A percentile compares a stretch with the other conserved stretches of the same genome.
Evolutionary conservation across 1,139 yeast genomes (phyloP).

Genomic region (Yamadazyma trypodendri): DNA sequence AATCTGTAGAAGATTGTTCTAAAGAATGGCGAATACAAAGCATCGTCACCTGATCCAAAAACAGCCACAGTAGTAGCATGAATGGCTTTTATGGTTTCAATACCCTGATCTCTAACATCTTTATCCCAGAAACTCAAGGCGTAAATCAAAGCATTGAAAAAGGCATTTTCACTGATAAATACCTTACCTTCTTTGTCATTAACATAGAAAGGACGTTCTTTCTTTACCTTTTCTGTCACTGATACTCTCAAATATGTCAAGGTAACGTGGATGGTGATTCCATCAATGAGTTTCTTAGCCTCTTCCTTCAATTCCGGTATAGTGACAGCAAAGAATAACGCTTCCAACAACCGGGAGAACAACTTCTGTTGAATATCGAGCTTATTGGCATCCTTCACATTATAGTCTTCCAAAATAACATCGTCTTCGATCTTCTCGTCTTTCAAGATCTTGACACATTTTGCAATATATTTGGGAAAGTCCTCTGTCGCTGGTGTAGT

Average conservation of each 20-base stretch:
- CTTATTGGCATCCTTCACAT: conserved; percentile 47
- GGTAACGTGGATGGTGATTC: conserved; percentile 77
- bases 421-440: conserved; percentile 39
- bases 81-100: conserved; percentile 61
- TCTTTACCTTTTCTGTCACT: conserved; percentile 66
- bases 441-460: conserved; percentile 48
- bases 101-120: conserved; percentile 70
- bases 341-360: conserved; percentile 60
- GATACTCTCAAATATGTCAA: conserved; percentile 75
- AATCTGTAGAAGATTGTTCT: conserved; percentile 77
- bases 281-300: conserved; percentile 59
- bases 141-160: conserved; percentile 72
- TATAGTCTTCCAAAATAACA: conserved; percentile 41
- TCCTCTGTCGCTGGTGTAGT: conserved; percentile 61
- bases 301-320: conserved; percentile 72
- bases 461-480: conserved; percentile 43
- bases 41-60: conserved; percentile 66
- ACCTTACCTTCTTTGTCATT: conserved; percentile 78
- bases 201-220: conserved; percentile 69
- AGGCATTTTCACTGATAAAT: conserved; percentile 64
- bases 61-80: conserved; percentile 61
- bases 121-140: conserved; percentile 79
- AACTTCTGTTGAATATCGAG: conserved; percentile 62
- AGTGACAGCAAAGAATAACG: conserved; percentile 72
- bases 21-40: conserved; percentile 70